Percentiles rank a stretch among this genome's conserved stretches.
Evolutionary conservation across 495 filamentous ascomycete species (phyloP).

Genomic region (Podospora pseudocomata): DNA sequence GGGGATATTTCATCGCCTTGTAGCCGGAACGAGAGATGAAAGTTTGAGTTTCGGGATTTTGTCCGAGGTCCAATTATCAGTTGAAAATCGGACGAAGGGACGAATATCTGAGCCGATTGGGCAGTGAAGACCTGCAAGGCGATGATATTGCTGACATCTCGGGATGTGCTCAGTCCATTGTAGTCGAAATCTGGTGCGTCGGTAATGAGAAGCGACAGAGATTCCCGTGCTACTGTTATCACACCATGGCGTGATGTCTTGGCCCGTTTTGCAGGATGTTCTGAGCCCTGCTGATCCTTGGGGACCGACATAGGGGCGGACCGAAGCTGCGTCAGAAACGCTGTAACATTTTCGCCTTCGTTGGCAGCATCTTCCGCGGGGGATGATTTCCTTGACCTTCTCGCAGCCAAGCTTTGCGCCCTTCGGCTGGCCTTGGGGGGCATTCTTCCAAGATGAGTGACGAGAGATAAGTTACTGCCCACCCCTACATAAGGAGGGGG

Average conservation of each 20-base stretch:
- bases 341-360: conserved; percentile 11
- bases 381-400: neutral
- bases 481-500: neutral
- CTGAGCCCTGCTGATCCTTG: neutral
- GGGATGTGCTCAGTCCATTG: neutral
- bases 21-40: conserved; percentile 12
- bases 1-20: conserved; percentile 9
- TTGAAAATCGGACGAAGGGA: neutral
- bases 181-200: neutral
- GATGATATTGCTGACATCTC: conserved; percentile 18
- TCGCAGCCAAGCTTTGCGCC: neutral
- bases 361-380: neutral
- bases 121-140: conserved; percentile 7
- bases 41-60: conserved; percentile 1
- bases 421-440: conserved; percentile 2
- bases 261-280: conserved; percentile 22
- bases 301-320: conserved; percentile 3
- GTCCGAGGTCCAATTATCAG: conserved; percentile 9
- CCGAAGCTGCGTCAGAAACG: conserved; percentile 21
- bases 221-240: conserved; percentile 28
- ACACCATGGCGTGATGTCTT: conserved; percentile 14
- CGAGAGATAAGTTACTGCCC: neutral
- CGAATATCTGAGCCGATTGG: neutral
- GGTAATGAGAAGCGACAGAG: conserved; percentile 11
- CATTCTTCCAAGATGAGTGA: neutral